Percentiles rank a stretch among this genome's conserved stretches.
phyloP scores from a whole-genome alignment of 805 yeast species.

The Tetrapisispora taiwanensis region DNA sequence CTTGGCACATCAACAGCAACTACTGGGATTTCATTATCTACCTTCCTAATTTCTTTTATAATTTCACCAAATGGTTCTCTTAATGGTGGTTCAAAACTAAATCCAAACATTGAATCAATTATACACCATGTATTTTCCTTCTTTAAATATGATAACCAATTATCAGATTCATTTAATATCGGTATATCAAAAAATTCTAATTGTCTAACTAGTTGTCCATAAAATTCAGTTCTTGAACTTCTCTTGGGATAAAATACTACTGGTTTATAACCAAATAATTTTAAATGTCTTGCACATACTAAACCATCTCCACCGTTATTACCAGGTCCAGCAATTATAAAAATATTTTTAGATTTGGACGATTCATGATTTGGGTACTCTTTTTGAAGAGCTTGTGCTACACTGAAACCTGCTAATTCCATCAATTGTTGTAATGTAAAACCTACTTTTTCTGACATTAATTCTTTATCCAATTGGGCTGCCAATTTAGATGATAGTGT shows the following conservation, averaged over 20 bases:
- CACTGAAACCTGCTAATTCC: constrained; percentile 95
- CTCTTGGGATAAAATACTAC: constrained; percentile 69
- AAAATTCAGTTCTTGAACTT: constrained; percentile 45
- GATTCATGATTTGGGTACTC: constrained; percentile 42
- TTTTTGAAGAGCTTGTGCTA: constrained; percentile 73
- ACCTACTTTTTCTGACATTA: constrained; percentile 66
- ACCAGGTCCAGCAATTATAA: constrained; percentile 88
- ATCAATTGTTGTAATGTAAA: constrained; percentile 38
- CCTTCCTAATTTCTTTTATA: constrained; percentile 31
- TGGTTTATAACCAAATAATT: constrained; percentile 70
- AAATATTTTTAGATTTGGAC: constrained; percentile 35
- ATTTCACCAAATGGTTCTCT: constrained; percentile 61
- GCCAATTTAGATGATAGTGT: constrained; percentile 47
- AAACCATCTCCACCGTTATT: constrained; percentile 95
- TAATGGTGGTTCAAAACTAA: constrained; percentile 83
- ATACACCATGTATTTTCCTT: constrained; percentile 35
- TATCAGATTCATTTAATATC: constrained; percentile 36
- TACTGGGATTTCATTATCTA: constrained; percentile 40
- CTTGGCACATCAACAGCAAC: constrained; percentile 87
- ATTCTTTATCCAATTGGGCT: constrained; percentile 67
- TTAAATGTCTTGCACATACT: constrained; percentile 88
- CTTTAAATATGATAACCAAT: constrained; percentile 24
- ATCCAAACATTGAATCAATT: constrained; percentile 85
- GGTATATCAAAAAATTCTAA: constrained; percentile 53
- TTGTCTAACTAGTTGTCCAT: constrained; percentile 53